These are phyloP conservation scores for Trapa bicornis DNA, from an alignment of 345 rosid species.

Conservation along the genomic window DNA sequence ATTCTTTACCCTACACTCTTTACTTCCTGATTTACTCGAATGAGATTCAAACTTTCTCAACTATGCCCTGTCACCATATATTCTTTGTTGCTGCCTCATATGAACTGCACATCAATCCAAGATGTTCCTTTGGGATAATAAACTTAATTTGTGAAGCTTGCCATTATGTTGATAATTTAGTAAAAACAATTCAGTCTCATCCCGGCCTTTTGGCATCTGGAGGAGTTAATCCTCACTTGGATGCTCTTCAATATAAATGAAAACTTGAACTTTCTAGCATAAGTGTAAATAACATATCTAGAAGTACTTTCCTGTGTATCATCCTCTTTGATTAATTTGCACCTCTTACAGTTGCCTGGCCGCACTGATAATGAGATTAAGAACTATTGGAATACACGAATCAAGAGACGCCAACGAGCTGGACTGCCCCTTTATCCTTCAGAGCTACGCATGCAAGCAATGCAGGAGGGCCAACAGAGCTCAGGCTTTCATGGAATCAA, in stretches of 20 bases:
- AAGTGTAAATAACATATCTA: not conserved
- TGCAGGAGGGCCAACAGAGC: slow-evolving; percentile 46
- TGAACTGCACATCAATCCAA: not conserved
- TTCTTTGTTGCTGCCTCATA: not conserved
- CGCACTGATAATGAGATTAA: slow-evolving; percentile 99
- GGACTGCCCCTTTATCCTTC: slow-evolving; percentile 97
- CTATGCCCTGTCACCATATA: slow-evolving; percentile 3
- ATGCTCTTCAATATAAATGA: not conserved
- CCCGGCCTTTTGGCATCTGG: not conserved
- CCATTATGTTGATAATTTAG: too few species aligned
- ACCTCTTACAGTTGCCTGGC: slow-evolving; percentile 63
- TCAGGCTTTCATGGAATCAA: slow-evolving; percentile 20
- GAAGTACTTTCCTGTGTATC: slow-evolving; percentile 2
- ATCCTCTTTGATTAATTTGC: slow-evolving; percentile 5
- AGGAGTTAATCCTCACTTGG: not conserved
- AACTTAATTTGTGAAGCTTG: too few species aligned
- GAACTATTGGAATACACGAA: slow-evolving; percentile 96
- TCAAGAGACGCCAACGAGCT: slow-evolving; percentile 87
- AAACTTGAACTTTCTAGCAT: not conserved
- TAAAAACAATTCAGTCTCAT: not conserved
- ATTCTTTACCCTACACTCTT: not conserved
- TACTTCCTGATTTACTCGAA: not conserved
- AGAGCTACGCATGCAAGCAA: slow-evolving; percentile 48
- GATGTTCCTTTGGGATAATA: too few species aligned
- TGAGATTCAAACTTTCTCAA: too few species aligned